A percentile compares a stretch with the other conserved stretches of the same genome.
Evolutionary conservation across 768 basidiomycete species (phyloP).

Genomic region (Mycena kentingensis): DNA sequence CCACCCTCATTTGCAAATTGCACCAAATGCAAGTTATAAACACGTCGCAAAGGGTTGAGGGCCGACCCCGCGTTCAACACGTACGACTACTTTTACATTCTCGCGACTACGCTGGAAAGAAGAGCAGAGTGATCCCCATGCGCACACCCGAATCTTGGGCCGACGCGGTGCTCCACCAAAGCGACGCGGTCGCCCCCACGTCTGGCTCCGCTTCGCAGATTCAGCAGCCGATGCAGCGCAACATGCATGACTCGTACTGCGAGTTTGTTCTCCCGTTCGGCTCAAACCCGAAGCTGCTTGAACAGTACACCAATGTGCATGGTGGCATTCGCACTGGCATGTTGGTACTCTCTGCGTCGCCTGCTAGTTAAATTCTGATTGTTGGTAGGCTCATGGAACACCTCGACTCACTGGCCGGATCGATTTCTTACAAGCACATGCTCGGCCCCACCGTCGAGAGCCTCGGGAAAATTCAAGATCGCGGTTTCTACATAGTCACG

Average conservation of each 20-base stretch:
- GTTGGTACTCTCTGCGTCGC: constrained; percentile 29
- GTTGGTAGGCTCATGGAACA: constrained; percentile 69
- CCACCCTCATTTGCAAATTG: constrained; percentile 3
- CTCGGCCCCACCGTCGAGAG: constrained; percentile 63
- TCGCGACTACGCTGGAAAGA: not conserved
- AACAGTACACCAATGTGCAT: constrained; percentile 69
- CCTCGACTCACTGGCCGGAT: constrained; percentile 82
- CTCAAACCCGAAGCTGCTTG: constrained; percentile 57
- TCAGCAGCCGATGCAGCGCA: constrained; percentile 32
- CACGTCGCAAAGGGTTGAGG: constrained; percentile 40
- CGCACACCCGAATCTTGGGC: constrained; percentile 59
- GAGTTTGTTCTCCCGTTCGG: constrained; percentile 67
- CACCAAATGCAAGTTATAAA: not conserved
- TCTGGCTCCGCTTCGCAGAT: constrained; percentile 16
- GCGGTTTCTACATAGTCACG: constrained; percentile 81
- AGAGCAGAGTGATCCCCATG: constrained; percentile 55
- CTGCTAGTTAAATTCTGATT: not conserved
- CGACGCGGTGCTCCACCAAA: constrained; percentile 51
- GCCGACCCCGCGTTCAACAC: constrained; percentile 56
- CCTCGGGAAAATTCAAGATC: constrained; percentile 56
- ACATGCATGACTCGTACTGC: constrained; percentile 74
- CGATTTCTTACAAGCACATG: constrained; percentile 83
- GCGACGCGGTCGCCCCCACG: constrained; percentile 15
- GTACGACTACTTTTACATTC: constrained; percentile 33
- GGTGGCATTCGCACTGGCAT: constrained; percentile 74